Base-by-base conservation (phyloP, 2,329 filamentous ascomycete genomes). In the Epichloe hybrida region DNA sequence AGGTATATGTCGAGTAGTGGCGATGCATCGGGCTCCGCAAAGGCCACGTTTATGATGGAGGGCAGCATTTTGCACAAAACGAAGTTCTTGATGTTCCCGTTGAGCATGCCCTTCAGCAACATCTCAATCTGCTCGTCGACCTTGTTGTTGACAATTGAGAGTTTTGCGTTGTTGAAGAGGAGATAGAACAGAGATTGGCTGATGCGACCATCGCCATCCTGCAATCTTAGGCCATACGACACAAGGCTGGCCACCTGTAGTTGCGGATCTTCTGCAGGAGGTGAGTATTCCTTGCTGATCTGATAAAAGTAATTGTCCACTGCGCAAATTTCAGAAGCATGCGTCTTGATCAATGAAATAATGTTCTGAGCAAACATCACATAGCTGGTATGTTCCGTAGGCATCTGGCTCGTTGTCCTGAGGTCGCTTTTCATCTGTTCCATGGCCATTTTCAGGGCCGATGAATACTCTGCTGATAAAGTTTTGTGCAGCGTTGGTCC, bases 261-360 rank as follows among this genome's bases (percentile, higher is more conserved):
- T 38, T 76, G 71, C 2, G 77, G 77, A 44, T 81, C 78, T 50
- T 79, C 70, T 12, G 64, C 58, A 0, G 77, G 72, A 3, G 78
- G 78, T 3, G 72, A 74, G 60, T 79, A 81, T 51, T 77, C 75
- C 38, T 65, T 69, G 58, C 69, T 77, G 56, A 77, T 74, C 52
- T 77, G 72, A 52, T 75, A 77, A 62, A 76, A 81, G 59, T 76
- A 81, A 2, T 66, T 60, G 56, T 81, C 76, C 4, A 81, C 66
- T 1, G 67, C 62, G 59, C 75, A 77, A 38, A 81, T 69, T 45
- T 77, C 75, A 23, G 71, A 64, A 4, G 71, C 74, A 56, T 80
- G 71, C 0, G 75, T 73, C 58, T 73, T 72, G 57, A 81, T 75
- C 27, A 80, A 63, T 3, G 69, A 69, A 51, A 81, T 71, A 43